These are phyloP conservation scores for Sclerotinia sclerotiorum DNA, from an alignment of 2,329 filamentous ascomycete species.

Conservation along the genomic window DNA sequence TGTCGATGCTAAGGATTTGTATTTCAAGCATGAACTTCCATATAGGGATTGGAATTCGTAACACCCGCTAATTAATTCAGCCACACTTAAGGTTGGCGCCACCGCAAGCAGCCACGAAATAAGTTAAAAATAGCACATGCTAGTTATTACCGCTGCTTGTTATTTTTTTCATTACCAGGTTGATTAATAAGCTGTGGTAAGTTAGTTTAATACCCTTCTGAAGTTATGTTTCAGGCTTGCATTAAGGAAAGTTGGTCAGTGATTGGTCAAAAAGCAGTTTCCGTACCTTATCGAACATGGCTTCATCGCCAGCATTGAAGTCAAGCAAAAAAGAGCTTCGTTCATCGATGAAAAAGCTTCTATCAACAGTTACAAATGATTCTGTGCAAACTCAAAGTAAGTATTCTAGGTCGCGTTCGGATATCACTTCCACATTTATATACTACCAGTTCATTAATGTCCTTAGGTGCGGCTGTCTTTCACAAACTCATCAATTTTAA, in stretches of 20 bases:
- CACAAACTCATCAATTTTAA: constrained; percentile 63
- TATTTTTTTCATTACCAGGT: constrained; percentile 1
- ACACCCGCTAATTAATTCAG: constrained; percentile 14
- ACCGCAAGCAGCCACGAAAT: background rate
- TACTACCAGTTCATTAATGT: constrained; percentile 24
- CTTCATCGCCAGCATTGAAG: constrained; percentile 48
- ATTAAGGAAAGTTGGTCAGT: background rate
- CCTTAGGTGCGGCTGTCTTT: constrained; percentile 63
- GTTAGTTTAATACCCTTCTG: background rate
- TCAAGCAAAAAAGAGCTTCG: constrained; percentile 76
- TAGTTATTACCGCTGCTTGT: background rate
- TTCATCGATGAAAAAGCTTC: constrained; percentile 63
- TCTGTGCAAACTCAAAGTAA: constrained; percentile 69
- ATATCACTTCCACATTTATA: constrained; percentile 20
- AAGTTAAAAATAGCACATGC: constrained; percentile 4
- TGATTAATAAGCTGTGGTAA: constrained; percentile 10
- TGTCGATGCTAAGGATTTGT: constrained; percentile 17
- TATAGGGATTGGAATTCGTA: constrained; percentile 21
- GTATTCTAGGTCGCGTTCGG: constrained; percentile 35
- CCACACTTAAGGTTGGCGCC: constrained; percentile 11
- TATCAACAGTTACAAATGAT: constrained; percentile 62
- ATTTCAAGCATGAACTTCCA: constrained; percentile 11
- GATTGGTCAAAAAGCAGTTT: constrained; percentile 1
- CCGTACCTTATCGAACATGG: constrained; percentile 25
- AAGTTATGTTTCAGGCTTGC: no score